Conservation (phyloP, 2,329 filamentous ascomycete species). For the Sclerotiophoma versabilis region DNA sequence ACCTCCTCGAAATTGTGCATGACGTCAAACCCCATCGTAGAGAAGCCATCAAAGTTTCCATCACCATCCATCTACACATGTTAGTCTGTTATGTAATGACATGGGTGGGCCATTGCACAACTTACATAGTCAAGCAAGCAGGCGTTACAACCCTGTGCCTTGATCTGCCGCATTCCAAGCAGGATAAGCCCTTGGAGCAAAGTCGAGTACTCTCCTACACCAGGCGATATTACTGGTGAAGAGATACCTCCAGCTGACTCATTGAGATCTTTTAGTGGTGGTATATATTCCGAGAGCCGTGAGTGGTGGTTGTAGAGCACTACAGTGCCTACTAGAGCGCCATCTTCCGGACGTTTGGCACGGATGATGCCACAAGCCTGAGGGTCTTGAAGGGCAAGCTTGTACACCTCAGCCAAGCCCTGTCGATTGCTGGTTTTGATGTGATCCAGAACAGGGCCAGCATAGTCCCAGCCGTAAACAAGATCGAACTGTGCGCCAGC, state of each 20-base stretch:
- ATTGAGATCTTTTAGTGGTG: constrained; percentile 67
- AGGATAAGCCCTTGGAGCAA: constrained; percentile 81
- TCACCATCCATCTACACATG: constrained; percentile 70
- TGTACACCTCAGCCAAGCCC: constrained; percentile 81
- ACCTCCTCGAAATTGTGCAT: constrained; percentile 84
- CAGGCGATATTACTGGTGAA: constrained; percentile 76
- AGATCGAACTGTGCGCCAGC: constrained; percentile 82
- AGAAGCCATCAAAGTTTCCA: constrained; percentile 74
- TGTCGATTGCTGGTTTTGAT: constrained; percentile 77
- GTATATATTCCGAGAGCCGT: constrained; percentile 72
- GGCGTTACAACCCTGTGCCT: constrained; percentile 74
- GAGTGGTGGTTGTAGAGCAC: constrained; percentile 79
- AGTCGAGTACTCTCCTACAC: constrained; percentile 71
- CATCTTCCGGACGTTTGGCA: constrained; percentile 74
- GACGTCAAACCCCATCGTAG: constrained; percentile 80
- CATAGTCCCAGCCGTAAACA: constrained; percentile 80
- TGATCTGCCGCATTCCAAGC: constrained; percentile 82
- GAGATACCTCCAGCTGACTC: constrained; percentile 77
- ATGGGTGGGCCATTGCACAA: constrained; percentile 25
- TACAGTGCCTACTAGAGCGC: constrained; percentile 76
- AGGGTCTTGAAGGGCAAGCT: constrained; percentile 73
- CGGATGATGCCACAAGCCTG: constrained; percentile 81
- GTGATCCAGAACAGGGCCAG: constrained; percentile 75
- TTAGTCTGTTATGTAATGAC: constrained; percentile 34
- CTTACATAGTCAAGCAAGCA: constrained; percentile 83